A percentile compares a stretch with the other conserved stretches of the same genome.
Evolutionary conservation across 2,329 filamentous ascomycete species (phyloP).

Genomic region (Aspergillus pseudoglaucus): DNA sequence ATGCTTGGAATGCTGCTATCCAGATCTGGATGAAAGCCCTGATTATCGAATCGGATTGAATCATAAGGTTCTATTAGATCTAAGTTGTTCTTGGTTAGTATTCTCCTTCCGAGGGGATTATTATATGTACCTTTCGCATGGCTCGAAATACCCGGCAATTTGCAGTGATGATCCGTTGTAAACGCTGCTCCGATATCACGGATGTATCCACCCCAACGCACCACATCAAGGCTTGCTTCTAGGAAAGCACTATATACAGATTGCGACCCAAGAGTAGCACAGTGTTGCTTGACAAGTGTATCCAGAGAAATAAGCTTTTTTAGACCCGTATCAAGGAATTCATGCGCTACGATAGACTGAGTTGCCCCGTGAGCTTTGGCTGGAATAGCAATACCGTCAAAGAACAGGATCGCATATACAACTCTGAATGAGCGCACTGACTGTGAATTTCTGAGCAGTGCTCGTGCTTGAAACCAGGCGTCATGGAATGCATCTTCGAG

Average conservation of each 20-base stretch:
- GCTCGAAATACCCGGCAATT: background rate
- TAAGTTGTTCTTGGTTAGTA: too few relatives aligned
- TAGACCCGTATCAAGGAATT: conserved; percentile 12
- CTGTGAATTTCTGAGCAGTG: background rate
- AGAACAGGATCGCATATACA: conserved; percentile 15
- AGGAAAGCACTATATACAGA: background rate
- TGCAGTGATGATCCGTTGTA: background rate
- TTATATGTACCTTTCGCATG: background rate
- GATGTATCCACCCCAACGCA: background rate
- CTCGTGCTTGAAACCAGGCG: background rate
- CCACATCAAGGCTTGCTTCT: background rate
- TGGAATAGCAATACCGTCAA: conserved; percentile 16
- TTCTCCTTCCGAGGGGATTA: background rate
- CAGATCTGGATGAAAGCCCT: background rate
- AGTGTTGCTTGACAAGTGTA: background rate
- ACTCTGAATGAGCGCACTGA: conserved; percentile 15
- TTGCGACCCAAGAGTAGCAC: background rate
- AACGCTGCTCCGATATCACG: background rate
- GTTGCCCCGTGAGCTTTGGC: conserved; percentile 2
- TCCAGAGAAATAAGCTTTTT: conserved; percentile 9
- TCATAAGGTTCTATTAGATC: background rate
- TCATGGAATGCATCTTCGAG: background rate
- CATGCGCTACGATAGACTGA: conserved; percentile 2
- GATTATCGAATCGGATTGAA: background rate
- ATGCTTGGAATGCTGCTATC: background rate